Evolutionary conservation across 2,329 filamentous ascomycete species (phyloP).

Genomic region (Massarina eburnea): DNA sequence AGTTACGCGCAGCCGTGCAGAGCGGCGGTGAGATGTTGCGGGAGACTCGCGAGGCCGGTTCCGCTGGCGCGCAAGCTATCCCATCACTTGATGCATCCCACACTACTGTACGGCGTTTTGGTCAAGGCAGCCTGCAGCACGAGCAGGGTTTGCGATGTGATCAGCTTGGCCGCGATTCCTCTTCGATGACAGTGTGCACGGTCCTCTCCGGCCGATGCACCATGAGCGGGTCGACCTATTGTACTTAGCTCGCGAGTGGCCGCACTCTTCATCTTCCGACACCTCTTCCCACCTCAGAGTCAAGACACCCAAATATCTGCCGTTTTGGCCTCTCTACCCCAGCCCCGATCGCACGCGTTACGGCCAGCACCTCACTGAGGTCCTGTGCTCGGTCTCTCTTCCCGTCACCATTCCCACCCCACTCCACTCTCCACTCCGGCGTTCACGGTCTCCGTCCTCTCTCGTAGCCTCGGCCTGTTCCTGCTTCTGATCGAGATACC

Average conservation of each 20-base stretch:
- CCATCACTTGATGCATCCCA: background rate
- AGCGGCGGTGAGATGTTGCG: background rate
- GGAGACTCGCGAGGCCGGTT: background rate
- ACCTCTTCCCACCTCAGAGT: constrained; percentile 14
- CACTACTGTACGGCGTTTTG: constrained; percentile 1
- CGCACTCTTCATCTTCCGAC: constrained; percentile 15
- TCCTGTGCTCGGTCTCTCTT: constrained; percentile 39
- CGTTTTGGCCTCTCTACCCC: constrained; percentile 42
- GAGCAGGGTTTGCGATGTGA: background rate
- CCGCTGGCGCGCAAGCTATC: background rate
- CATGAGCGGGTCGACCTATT: background rate
- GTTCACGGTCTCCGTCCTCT: constrained; percentile 38
- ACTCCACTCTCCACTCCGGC: constrained; percentile 38
- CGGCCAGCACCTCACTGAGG: constrained; percentile 44
- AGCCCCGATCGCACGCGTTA: constrained; percentile 40
- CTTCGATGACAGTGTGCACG: background rate
- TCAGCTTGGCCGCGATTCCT: background rate
- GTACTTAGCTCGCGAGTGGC: background rate
- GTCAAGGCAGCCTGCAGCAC: constrained; percentile 8
- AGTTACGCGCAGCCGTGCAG: background rate
- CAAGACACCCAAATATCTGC: constrained; percentile 18
- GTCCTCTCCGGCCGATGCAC: no score
- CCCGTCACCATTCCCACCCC: constrained; percentile 20
- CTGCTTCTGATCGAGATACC: constrained; percentile 38
- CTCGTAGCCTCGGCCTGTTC: constrained; percentile 16